These are phyloP conservation scores for Inga laurina DNA, from an alignment of 306 rosid genomes.

Conservation along the genomic window DNA sequence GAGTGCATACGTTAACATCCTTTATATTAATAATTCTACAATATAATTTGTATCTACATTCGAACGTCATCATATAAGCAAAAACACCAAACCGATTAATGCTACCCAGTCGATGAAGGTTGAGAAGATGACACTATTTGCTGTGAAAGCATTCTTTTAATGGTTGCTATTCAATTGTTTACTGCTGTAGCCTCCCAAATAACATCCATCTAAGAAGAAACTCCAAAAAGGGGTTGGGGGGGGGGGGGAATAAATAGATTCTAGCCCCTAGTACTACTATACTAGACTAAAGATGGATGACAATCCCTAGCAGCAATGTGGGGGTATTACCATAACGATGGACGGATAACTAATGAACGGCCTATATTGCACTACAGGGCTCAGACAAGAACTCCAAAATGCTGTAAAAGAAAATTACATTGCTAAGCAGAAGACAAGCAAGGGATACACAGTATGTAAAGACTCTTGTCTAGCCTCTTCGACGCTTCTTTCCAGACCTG, in stretches of 20 bases:
- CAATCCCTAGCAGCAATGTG: conserved; percentile 47
- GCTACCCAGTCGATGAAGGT: background rate
- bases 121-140: background rate
- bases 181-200: conserved; percentile 38
- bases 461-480: conserved; percentile 50
- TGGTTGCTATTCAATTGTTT: conserved; percentile 40
- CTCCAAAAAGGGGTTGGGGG: background rate
- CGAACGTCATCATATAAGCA: background rate
- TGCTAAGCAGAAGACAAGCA: conserved; percentile 32
- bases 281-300: conserved; percentile 45
- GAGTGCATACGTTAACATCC: background rate
- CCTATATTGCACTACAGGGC: conserved; percentile 34
- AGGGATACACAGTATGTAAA: conserved; percentile 22
- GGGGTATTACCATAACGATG: conserved; percentile 39
- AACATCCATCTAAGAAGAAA: conserved; percentile 46
- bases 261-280: conserved; percentile 43
- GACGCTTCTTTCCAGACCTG: conserved; percentile 80
- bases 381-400: conserved; percentile 28
- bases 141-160: conserved; percentile 34
- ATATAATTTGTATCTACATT: background rate
- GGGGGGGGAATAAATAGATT: conserved; percentile 1
- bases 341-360: conserved; percentile 39
- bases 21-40: background rate
- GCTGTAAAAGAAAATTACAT: conserved; percentile 21
- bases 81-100: background rate